Percentiles rank a stretch among this genome's conserved stretches.
Conservation (phyloP, 148 eudicot species). For the Mesembryanthemum crystallinum region DNA sequence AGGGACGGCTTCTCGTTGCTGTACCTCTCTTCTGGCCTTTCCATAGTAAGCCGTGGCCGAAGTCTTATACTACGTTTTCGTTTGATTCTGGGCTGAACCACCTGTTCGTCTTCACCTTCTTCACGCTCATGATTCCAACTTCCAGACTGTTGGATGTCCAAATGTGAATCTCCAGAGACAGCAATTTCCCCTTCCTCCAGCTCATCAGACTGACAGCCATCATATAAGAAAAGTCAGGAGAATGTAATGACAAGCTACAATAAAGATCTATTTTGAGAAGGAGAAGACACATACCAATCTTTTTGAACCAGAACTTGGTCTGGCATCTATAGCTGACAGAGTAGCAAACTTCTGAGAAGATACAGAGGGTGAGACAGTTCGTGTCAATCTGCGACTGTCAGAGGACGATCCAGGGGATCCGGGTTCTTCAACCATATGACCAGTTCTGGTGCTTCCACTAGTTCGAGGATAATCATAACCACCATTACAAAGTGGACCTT, state of each 20-base stretch:
- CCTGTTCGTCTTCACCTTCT: constrained; percentile 94
- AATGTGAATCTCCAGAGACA: constrained; percentile 77
- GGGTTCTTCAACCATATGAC: constrained; percentile 51
- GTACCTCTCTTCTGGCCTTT: constrained; percentile 60
- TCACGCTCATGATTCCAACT: constrained; percentile 94
- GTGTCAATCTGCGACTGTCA: constrained; percentile 53
- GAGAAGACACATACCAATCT: constrained; percentile 43
- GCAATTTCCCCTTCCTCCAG: constrained; percentile 94
- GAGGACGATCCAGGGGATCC: constrained; percentile 88
- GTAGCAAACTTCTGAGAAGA: constrained; percentile 94
- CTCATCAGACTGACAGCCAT: constrained; percentile 60
- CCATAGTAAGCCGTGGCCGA: constrained; percentile 57
- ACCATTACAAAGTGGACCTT: constrained; percentile 40
- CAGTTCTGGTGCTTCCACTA: constrained; percentile 37
- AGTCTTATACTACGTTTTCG: constrained; percentile 81
- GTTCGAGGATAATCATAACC: constrained; percentile 56
- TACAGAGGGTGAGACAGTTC: constrained; percentile 53
- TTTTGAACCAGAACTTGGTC: constrained; percentile 75
- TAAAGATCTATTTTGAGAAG: constrained; percentile 7
- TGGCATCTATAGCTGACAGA: constrained; percentile 86
- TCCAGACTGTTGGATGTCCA: constrained; percentile 90
- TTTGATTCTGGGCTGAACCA: constrained; percentile 86
- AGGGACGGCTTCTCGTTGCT: constrained; percentile 49
- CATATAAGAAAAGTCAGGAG: neutral
- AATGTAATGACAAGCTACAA: constrained; percentile 4